phyloP scores from a whole-genome alignment of 108 stramenopile species.

The Pseudonitzschia multistriata region DNA sequence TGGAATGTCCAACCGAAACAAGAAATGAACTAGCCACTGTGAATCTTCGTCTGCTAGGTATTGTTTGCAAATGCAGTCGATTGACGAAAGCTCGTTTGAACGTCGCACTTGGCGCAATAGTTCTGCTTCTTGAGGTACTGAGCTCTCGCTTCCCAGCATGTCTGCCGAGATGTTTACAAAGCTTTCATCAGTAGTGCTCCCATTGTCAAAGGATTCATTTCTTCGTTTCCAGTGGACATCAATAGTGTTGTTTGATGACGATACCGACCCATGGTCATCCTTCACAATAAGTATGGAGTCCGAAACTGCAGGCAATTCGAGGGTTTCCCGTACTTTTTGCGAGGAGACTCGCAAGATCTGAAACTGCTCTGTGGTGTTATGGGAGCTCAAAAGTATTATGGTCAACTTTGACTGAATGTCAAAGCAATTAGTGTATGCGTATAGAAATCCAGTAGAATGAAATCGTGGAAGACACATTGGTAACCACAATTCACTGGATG shows the following conservation, averaged over 20 bases:
- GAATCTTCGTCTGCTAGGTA: conserved; percentile 35
- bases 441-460: conserved; percentile 70
- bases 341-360: conserved; percentile 54
- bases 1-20: conserved; percentile 37
- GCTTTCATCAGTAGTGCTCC: conserved; percentile 38
- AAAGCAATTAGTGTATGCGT: conserved; percentile 64
- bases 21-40: conserved; percentile 26
- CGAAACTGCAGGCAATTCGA: conserved; percentile 43
- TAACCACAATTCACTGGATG: conserved; percentile 73
- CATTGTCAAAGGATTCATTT: conserved; percentile 26
- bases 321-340: conserved; percentile 26
- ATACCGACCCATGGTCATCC: conserved; percentile 16
- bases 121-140: not conserved
- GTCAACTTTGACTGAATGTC: conserved; percentile 51
- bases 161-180: conserved; percentile 23
- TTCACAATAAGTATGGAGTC: conserved; percentile 34
- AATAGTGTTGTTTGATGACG: not conserved
- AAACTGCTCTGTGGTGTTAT: conserved; percentile 71
- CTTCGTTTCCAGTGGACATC: conserved; percentile 39
- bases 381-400: conserved; percentile 54
- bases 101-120: conserved; percentile 6
- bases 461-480: conserved; percentile 82
- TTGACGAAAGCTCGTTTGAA: conserved; percentile 4
- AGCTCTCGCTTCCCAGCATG: not conserved
- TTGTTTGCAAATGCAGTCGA: conserved; percentile 19